A percentile compares a stretch with the other conserved stretches of the same genome.
Evolutionary conservation across 192 early-diverging fungal genomes (phyloP).

Genomic region (Coemansia sp.): DNA sequence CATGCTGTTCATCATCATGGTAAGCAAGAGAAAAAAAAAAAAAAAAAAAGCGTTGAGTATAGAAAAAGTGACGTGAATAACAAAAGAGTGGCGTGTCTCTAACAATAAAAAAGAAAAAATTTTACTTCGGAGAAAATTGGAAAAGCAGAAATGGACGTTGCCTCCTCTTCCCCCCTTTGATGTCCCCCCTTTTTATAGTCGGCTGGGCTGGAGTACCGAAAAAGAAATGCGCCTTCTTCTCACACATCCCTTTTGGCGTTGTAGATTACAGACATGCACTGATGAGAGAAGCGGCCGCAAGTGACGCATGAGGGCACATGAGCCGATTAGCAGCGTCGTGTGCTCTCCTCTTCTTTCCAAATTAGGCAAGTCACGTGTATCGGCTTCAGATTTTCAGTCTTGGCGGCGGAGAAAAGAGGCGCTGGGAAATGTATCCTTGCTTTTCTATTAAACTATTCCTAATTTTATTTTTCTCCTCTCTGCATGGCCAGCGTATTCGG

Average conservation of each 20-base stretch:
- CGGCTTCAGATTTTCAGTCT: neutral
- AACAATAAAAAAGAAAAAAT: too few relatives aligned
- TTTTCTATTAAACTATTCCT: too few relatives aligned
- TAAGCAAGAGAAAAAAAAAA: neutral
- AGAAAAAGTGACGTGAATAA: neutral
- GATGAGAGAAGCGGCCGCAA: too few relatives aligned
- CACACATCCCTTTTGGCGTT: too few relatives aligned
- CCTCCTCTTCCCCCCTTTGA: neutral
- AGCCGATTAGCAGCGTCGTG: too few relatives aligned
- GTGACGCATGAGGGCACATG: too few relatives aligned
- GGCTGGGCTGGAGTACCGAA: too few relatives aligned
- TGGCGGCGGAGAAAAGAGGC: too few relatives aligned
- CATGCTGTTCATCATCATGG: constrained; percentile 47
- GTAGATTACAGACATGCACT: too few relatives aligned
- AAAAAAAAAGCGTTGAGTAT: neutral
- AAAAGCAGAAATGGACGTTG: neutral
- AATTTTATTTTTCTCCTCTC: neutral
- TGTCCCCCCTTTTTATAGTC: too few relatives aligned
- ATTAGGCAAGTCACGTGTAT: neutral
- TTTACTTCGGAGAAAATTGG: neutral
- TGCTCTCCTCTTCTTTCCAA: neutral
- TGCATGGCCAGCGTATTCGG: constrained; percentile 35
- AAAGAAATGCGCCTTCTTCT: too few relatives aligned
- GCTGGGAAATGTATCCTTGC: too few relatives aligned
- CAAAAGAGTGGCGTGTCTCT: neutral